Conservation (phyloP, 306 rosid species). For the Cicer cuneatum region DNA sequence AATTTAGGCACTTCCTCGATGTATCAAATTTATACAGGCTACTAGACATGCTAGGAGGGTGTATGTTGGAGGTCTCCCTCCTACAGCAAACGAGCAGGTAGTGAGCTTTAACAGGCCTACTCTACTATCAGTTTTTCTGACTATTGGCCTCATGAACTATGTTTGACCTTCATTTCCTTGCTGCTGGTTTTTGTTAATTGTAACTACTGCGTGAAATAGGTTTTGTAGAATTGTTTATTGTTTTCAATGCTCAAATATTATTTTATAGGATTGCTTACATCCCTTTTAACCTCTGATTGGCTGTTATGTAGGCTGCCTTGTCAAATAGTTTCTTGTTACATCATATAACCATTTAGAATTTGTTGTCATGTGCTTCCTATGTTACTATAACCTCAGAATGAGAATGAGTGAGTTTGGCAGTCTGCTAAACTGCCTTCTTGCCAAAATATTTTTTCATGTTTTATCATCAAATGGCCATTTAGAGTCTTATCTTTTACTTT, state of each 20-base stretch:
- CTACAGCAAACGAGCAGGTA: constrained; percentile 99
- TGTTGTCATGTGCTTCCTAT: neutral
- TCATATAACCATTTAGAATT: neutral
- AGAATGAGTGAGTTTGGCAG: neutral
- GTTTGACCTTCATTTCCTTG: neutral
- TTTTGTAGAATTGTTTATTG: constrained; percentile 9
- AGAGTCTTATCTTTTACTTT: neutral
- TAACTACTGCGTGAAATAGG: neutral
- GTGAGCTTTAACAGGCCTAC: neutral
- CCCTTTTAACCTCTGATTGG: constrained; percentile 14
- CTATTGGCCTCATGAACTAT: neutral
- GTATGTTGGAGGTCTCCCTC: constrained; percentile 97
- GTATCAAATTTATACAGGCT: constrained; percentile 61
- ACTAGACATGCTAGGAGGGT: constrained; percentile 99
- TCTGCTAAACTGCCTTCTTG: constrained; percentile 11
- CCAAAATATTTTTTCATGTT: constrained; percentile 14
- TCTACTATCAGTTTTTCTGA: neutral
- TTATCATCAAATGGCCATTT: constrained; percentile 9
- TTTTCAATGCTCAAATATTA: constrained; percentile 6
- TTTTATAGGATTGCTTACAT: neutral
- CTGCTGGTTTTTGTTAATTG: constrained; percentile 1
- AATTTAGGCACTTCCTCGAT: constrained; percentile 36
- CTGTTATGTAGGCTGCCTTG: constrained; percentile 1
- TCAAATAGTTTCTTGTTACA: constrained; percentile 12
- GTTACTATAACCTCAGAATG: constrained; percentile 6